phyloP scores from a whole-genome alignment of 2,329 filamentous ascomycete species.

The Pseudocercospora crystallina region DNA sequence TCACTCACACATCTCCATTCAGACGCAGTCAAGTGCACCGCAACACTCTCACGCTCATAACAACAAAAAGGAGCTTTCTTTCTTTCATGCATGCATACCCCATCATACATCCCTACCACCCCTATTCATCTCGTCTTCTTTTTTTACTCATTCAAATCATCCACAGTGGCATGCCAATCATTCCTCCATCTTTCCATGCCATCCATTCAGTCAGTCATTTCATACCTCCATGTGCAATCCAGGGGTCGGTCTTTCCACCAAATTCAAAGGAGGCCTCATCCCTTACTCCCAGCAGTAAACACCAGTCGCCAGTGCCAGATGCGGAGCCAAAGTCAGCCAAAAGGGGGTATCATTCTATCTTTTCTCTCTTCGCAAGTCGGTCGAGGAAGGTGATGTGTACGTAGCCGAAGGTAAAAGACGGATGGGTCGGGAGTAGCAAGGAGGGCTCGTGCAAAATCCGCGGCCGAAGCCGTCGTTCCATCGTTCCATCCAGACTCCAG shows the following conservation, averaged over 20 bases:
- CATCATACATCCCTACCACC: background rate
- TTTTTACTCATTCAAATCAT: background rate
- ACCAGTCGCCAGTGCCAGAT: background rate
- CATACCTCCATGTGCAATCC: background rate
- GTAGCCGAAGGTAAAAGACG: no score
- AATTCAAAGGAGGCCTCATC: background rate
- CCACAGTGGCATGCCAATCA: background rate
- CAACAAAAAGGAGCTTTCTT: background rate
- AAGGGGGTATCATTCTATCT: slow-evolving; percentile 10
- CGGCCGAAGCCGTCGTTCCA: background rate
- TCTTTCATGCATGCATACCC: no score
- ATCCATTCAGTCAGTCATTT: background rate
- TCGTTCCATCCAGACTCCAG: background rate
- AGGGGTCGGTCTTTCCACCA: background rate
- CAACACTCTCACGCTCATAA: background rate
- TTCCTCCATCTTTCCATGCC: slow-evolving; percentile 4
- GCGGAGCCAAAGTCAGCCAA: slow-evolving; percentile 2
- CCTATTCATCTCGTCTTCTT: background rate
- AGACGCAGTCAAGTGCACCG: no score
- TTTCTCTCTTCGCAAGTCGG: background rate
- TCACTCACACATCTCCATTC: no score
- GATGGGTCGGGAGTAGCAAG: no score
- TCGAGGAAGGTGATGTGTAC: background rate
- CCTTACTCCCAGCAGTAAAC: background rate
- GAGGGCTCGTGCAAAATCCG: no score